Base-by-base conservation (phyloP, 2,329 filamentous ascomycete species). In the Ophiosphaerella narmari region DNA sequence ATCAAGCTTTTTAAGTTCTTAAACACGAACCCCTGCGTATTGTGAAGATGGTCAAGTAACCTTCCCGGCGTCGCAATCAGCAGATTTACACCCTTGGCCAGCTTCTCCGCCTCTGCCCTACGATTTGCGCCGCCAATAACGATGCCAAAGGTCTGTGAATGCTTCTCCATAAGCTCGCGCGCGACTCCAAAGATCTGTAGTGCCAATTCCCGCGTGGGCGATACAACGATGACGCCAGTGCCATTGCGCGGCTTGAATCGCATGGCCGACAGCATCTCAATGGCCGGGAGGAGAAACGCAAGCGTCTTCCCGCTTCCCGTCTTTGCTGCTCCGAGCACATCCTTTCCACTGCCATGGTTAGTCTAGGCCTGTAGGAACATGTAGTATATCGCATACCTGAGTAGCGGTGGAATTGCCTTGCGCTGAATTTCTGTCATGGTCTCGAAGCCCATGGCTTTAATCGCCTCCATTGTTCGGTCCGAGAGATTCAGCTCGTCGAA, bases 101-200 rank as follows among this genome's bases (percentile, higher is more conserved):
- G 84, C 81, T 99, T 99, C 65, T 96, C 91, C 0, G 89, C 91
- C 76, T 99, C 94, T 9, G 92, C 92, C 60, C 89, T 82, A 50
- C 89, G 79, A 75, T 97, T 97, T 41, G 94, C 93, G 50, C 94
- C 94, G 55, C 94, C 94, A 64, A 99, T 99, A 52, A 96, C 90
- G 52, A 97, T 96, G 44, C 93, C 93, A 66, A 92, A 95, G 5
- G 93, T 97, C 65, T 89, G 93, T n/a, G 89, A 93, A 77, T 97
- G 92, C 74, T 91, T 85, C 60, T 87, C 86, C 88, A 97, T 92
- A 46, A 99, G 83, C 76, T 97, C 93, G 50, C 91, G 82, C 1
- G 93, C 94, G 26, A 97, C 94, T 54, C 91, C 91, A 66, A 97
- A 97, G 57, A 97, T 97, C 73, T 97, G 94, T 33, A 97, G 83